A percentile compares a stretch with the other conserved stretches of the same genome.
Conservation (phyloP, 1,139 yeast genomes). For the Geotrichum klebahnii region DNA sequence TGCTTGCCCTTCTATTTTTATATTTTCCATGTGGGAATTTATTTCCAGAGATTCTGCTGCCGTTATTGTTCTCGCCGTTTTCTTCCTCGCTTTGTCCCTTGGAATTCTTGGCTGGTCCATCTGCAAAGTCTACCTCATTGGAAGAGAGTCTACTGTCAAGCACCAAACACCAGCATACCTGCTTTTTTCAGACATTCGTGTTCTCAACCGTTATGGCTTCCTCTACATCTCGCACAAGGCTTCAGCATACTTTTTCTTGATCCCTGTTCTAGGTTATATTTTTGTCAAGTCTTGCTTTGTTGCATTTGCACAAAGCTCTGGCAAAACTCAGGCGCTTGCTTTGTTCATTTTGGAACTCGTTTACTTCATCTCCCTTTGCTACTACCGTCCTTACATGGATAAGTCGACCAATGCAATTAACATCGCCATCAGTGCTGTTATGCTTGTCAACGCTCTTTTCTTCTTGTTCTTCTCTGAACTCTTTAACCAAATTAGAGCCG, state of each 20-base stretch:
- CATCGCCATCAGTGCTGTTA: slow-evolving; percentile 73
- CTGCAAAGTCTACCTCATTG: slow-evolving; percentile 60
- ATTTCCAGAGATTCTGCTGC: slow-evolving; percentile 83
- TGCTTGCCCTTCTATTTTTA: slow-evolving; percentile 63
- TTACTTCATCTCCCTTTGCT: slow-evolving; percentile 61
- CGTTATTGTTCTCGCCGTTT: slow-evolving; percentile 71
- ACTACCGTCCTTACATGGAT: slow-evolving; percentile 85
- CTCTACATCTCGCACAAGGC: slow-evolving; percentile 87
- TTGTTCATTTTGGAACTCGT: slow-evolving; percentile 70
- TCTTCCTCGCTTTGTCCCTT: slow-evolving; percentile 55
- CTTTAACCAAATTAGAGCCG: slow-evolving; percentile 80
- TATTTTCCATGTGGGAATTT: slow-evolving; percentile 86
- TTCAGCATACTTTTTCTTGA: slow-evolving; percentile 72
- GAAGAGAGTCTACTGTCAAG: slow-evolving; percentile 62
- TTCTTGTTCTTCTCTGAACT: slow-evolving; percentile 85
- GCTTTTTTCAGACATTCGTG: slow-evolving; percentile 73
- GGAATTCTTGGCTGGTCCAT: slow-evolving; percentile 71
- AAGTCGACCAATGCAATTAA: slow-evolving; percentile 87
- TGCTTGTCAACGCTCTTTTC: slow-evolving; percentile 75
- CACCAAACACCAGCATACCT: slow-evolving; percentile 88
- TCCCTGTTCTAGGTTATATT: slow-evolving; percentile 58
- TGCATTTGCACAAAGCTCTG: slow-evolving; percentile 75
- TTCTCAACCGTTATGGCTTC: slow-evolving; percentile 85
- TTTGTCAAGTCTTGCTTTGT: slow-evolving; percentile 76
- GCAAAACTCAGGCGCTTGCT: slow-evolving; percentile 76